Percentiles rank a stretch among this genome's conserved stretches.
Evolutionary conservation across 2,329 filamentous ascomycete species (phyloP).

Genomic region (Cytospora mali): DNA sequence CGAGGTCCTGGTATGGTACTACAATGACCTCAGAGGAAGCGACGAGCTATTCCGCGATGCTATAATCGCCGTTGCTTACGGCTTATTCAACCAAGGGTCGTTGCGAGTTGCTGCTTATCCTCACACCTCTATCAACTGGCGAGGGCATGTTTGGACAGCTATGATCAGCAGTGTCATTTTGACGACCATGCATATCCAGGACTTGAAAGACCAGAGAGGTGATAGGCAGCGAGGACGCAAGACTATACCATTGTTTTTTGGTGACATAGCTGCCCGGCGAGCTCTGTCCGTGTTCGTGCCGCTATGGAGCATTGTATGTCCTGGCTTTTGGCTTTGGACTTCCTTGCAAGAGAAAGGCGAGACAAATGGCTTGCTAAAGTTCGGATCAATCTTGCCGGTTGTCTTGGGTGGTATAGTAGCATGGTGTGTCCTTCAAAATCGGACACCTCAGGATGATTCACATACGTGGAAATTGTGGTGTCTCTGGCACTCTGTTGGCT

Average conservation of each 20-base stretch:
- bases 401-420: background rate
- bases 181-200: slow-evolving; percentile 33
- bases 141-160: slow-evolving; percentile 16
- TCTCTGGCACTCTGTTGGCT: background rate
- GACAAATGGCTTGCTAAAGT: too few species aligned
- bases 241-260: slow-evolving; percentile 10
- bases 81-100: background rate
- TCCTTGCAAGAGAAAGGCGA: background rate
- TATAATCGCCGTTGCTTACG: slow-evolving; percentile 7
- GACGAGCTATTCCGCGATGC: slow-evolving; percentile 1
- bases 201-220: slow-evolving; percentile 31
- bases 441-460: background rate
- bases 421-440: background rate
- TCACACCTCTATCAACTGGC: background rate
- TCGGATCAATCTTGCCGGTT: too few species aligned
- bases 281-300: background rate
- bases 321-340: slow-evolving; percentile 27
- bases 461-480: background rate
- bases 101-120: background rate
- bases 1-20: slow-evolving; percentile 41
- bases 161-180: slow-evolving; percentile 29
- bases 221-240: slow-evolving; percentile 26
- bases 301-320: slow-evolving; percentile 5
- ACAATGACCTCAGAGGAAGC: slow-evolving; percentile 40
- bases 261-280: background rate